Evolutionary conservation across 2,329 filamentous ascomycete genomes (phyloP).

Genomic region (Colletotrichum liaoningense): DNA sequence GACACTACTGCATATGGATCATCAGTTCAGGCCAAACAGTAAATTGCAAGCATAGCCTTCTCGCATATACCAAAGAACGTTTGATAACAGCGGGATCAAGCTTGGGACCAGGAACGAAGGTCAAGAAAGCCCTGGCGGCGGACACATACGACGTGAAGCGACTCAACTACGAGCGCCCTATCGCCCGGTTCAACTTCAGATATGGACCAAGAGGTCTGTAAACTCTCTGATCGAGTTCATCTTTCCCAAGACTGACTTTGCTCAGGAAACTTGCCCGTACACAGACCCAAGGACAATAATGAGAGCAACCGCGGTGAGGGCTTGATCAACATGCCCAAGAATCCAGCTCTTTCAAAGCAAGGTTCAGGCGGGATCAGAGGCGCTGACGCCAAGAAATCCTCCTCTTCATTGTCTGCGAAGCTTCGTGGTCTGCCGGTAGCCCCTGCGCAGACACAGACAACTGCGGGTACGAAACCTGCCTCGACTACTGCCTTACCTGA

Average conservation of each 20-base stretch:
- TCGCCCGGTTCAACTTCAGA: background rate
- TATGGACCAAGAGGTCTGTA: background rate
- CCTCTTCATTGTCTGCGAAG: background rate
- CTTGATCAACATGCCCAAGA: background rate
- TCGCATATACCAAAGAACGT: too few relatives aligned
- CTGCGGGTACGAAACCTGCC: too few relatives aligned
- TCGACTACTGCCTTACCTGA: background rate
- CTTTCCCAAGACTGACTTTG: background rate
- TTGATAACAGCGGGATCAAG: background rate
- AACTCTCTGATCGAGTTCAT: background rate
- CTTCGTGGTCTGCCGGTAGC: background rate
- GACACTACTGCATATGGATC: background rate
- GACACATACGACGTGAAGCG: background rate
- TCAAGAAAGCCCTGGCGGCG: background rate
- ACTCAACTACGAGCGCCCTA: background rate
- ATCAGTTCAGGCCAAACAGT: background rate
- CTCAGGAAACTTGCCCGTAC: background rate
- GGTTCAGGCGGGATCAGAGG: rapidly evolving
- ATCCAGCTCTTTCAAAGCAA: background rate
- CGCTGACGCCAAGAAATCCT: background rate
- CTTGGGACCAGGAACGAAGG: background rate
- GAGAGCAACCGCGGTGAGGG: background rate
- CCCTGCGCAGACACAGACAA: background rate
- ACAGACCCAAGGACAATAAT: background rate
- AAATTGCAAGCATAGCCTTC: background rate